Base-by-base conservation (phyloP, 306 rosid species). In the Morella rubra region DNA sequence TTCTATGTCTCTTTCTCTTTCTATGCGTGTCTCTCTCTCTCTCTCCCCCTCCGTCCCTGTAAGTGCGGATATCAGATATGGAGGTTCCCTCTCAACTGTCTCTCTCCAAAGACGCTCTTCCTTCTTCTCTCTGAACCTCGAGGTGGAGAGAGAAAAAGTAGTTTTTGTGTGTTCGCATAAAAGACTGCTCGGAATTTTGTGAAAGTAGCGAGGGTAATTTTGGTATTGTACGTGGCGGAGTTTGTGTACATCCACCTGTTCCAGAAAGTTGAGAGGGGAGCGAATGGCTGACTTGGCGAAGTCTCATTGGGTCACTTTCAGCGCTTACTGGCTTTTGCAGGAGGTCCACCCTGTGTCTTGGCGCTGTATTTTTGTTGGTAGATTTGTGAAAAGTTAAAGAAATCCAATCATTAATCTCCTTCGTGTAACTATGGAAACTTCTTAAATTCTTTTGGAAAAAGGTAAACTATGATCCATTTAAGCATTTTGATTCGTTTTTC, bases 161-260 rank as follows among this genome's bases (percentile, higher is more conserved):
- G 15, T 64, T 24, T 80, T 62, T 58, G 70, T 76, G 14, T 10
- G 12, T 42, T 37, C 73, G 74, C 71, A 67, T 64, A 4, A 42
- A 44, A 56, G 41, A 69, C 40, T 18, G 32, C 75, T 41, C 45
- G 91, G 52, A 80, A 83, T 83, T 80, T 20, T 10, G 20, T 4
- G 24, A 59, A 7, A 40, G 44, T 19, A 7, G 0, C 0, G 58
- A 84, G 89, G 91, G 86, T 73, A 68, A 2, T 81, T 72, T 73
- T 22, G 85, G 83, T 2, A 44, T 72, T n/a, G 1, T 0, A 1
- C 20, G 41, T 20, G 42, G 61, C 7, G 44, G 58, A 59, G 22
- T 47, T 24, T 32, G 50, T 40, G 50, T 5, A 65, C 49, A 8
- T 65, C 50, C 16, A 65, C 27, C 58, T 14, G 56, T 18, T 66